These are phyloP conservation scores for Pittosporum tobira DNA, from an alignment of 129 eudicot species.

Conservation along the genomic window DNA sequence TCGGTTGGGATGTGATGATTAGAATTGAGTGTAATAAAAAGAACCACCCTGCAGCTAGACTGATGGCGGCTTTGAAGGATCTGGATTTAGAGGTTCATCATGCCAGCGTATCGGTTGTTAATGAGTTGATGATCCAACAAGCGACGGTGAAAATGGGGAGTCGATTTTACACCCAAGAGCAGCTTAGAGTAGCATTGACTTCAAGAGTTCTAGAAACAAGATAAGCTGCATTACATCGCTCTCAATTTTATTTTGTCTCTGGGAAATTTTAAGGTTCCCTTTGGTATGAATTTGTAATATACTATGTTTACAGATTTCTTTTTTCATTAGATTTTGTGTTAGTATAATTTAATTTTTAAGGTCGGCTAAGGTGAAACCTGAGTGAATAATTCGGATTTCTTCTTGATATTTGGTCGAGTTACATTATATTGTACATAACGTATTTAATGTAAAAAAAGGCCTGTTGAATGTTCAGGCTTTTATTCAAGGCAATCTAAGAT, in stretches of 20 bases:
- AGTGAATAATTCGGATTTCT: background rate
- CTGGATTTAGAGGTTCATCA: constrained; percentile 77
- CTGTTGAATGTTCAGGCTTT: background rate
- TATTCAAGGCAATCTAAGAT: background rate
- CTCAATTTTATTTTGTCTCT: background rate
- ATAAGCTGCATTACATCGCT: background rate
- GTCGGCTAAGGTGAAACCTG: background rate
- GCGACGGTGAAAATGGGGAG: constrained; percentile 80
- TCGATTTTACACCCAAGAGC: constrained; percentile 61
- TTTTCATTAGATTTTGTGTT: background rate
- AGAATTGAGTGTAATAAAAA: constrained; percentile 62
- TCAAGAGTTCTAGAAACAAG: constrained; percentile 35
- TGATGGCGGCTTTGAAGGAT: constrained; percentile 68
- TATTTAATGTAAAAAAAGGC: background rate
- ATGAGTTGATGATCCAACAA: constrained; percentile 89
- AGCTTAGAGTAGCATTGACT: constrained; percentile 52
- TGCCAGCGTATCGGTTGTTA: constrained; percentile 83
- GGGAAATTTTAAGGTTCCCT: constrained; percentile 7
- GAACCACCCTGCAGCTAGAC: constrained; percentile 81
- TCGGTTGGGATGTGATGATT: constrained; percentile 83
- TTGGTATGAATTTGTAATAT: constrained; percentile 4
- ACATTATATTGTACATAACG: background rate
- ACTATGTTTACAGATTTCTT: background rate
- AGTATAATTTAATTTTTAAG: background rate
- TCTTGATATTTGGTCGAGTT: background rate